A percentile compares a stretch with the other conserved stretches of the same genome.
Conservation (phyloP, 2,329 filamentous ascomycete species). For the Sporothrix pallida region DNA sequence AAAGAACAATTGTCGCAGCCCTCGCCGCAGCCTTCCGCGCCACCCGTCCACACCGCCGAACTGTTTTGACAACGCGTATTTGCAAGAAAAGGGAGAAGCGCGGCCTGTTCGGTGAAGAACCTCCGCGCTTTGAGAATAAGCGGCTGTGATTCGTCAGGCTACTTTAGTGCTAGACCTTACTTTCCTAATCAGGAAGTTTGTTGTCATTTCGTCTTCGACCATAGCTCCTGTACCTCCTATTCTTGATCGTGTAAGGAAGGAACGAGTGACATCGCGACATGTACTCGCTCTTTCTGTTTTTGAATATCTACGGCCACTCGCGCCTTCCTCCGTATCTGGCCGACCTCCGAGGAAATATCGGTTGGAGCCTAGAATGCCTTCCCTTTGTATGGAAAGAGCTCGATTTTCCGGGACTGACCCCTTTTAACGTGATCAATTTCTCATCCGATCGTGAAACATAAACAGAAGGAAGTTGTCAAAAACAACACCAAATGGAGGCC, state of each 20-base stretch:
- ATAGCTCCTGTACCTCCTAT: neutral
- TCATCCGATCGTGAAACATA: neutral
- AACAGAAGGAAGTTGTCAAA: neutral
- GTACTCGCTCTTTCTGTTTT: neutral
- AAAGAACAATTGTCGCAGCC: neutral
- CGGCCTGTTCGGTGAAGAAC: neutral
- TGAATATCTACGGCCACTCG: no score
- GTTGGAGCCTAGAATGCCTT: neutral
- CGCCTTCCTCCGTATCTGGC: neutral
- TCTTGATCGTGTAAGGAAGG: constrained; percentile 25
- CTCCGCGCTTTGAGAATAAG: neutral
- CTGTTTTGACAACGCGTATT: neutral
- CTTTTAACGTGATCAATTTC: neutral
- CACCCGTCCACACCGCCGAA: neutral
- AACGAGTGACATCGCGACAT: constrained; percentile 22
- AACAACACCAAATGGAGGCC: neutral
- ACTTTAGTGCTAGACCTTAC: neutral
- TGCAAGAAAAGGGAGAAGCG: neutral
- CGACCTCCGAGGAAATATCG: neutral
- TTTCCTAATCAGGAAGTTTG: constrained; percentile 34
- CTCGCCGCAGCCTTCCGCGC: neutral
- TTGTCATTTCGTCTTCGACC: constrained; percentile 36
- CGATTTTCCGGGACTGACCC: neutral
- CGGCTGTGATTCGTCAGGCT: constrained; percentile 27
- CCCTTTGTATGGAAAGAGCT: neutral